Percentiles rank a stretch among this genome's conserved stretches.
Evolutionary conservation across 78 protist genomes (phyloP).

Genomic region (Cavenderia fasciculata): DNA sequence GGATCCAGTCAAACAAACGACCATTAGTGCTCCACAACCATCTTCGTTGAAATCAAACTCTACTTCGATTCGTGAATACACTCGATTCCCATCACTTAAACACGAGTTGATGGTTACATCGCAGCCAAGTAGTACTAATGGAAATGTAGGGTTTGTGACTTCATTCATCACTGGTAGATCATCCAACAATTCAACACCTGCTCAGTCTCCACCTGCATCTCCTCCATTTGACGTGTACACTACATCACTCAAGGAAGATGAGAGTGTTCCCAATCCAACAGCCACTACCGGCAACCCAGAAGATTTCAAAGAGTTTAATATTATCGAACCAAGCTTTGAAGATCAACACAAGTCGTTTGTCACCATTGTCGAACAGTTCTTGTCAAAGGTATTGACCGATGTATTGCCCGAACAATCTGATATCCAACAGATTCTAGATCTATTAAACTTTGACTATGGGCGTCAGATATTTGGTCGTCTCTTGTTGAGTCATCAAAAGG

Average conservation of each 20-base stretch:
- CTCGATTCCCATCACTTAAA: slow-evolving; percentile 45
- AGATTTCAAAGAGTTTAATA: too few species aligned
- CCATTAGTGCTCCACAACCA: neutral
- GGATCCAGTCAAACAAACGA: neutral
- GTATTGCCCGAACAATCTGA: slow-evolving; percentile 34
- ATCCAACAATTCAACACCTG: neutral
- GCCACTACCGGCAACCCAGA: too few species aligned
- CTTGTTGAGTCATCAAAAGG: slow-evolving; percentile 6
- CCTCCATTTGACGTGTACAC: neutral
- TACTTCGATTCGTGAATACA: slow-evolving; percentile 12
- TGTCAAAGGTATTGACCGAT: slow-evolving; percentile 27
- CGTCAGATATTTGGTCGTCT: slow-evolving; percentile 47
- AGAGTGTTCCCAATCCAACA: neutral
- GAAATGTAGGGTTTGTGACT: neutral
- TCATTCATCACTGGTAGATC: neutral
- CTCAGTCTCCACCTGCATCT: neutral
- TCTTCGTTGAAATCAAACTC: neutral
- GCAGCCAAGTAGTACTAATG: neutral
- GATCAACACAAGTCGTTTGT: slow-evolving; percentile 72
- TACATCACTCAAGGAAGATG: neutral
- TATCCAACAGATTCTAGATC: slow-evolving; percentile 39
- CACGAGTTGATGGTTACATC: neutral
- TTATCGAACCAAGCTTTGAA: neutral
- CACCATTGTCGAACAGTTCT: slow-evolving; percentile 10
- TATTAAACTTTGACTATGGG: slow-evolving; percentile 57